Evolutionary conservation across 2,329 filamentous ascomycete species (phyloP), one percentile per base, ranked within the genome.

Genomic region (Colletotrichum truncatum): DNA sequence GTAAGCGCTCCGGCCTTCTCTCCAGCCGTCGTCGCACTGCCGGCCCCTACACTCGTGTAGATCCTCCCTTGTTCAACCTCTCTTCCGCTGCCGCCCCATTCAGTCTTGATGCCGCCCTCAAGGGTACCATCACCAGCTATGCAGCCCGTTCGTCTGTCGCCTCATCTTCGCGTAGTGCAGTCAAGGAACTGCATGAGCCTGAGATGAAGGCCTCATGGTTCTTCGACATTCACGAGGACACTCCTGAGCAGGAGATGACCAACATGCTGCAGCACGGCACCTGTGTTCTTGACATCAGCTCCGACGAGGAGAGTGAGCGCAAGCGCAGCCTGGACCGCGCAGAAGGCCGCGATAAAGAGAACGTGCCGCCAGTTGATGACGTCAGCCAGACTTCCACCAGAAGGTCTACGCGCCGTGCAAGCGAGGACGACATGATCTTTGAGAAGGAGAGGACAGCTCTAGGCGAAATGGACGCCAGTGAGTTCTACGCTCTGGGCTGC

Each of bases 201-300:
- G 82, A 85, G 56, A 76, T 85, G 71, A 87, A 91, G 74, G 84
- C 88, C 32, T 85, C 85, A 63, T 98, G 94, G 94, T 91, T 91
- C 82, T 98, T 99, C 75, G 92, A 95, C 64, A 98, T 99, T 73
- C 91, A 98, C 75, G 93, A 97, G 75, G 95, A 99, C 77, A 93
- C 93, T 0, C 88, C 91, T 7, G 93, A 97, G 75, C 92, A 98
- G 74, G 91, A 97, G 75, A 92, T 96, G 78, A 93, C 94, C 72
- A 98, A 97, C 73, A 82, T 97, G 38, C 93, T 98, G 80, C 93
- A 98, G 78, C 95, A 98, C 81, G 91, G 91, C 60, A 95, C 95
- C 7, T 91, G 91, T 68, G 89, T 91, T 0, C 86, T 98, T 4
- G 95, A 98, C 75, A 93, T 98, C 73, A 93, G 89, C 70, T 94